A percentile compares a stretch with the other conserved stretches of the same genome.
Conservation (phyloP, 2,329 filamentous ascomycete genomes). For the Penicillium sclerotiorum region DNA sequence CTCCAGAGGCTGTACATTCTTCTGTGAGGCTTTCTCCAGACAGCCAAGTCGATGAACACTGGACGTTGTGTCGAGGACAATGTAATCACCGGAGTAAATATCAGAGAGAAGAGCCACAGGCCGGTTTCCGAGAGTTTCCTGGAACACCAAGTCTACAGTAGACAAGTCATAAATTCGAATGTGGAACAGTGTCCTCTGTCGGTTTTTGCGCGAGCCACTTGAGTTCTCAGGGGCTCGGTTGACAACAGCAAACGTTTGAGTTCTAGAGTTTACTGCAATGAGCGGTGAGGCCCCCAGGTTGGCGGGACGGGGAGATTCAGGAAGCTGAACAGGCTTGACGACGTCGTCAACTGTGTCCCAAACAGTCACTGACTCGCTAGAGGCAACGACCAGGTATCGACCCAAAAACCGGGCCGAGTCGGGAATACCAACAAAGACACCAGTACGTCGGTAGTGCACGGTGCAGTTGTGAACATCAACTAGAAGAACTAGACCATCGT, state of each 20-base stretch:
- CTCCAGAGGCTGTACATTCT: slow-evolving; percentile 26
- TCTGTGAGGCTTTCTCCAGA: slow-evolving; percentile 26
- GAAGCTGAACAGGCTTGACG: slow-evolving; percentile 66
- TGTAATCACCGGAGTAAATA: slow-evolving; percentile 68
- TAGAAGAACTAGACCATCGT: slow-evolving; percentile 69
- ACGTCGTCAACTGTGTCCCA: slow-evolving; percentile 84
- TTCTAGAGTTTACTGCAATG: slow-evolving; percentile 70
- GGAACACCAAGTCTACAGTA: slow-evolving; percentile 60
- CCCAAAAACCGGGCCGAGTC: slow-evolving; percentile 72
- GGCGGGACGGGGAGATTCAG: slow-evolving; percentile 39
- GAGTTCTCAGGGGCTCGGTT: slow-evolving; percentile 24
- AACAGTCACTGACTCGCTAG: slow-evolving; percentile 67
- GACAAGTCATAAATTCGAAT: slow-evolving; percentile 69
- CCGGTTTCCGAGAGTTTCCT: slow-evolving; percentile 56
- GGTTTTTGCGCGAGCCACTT: slow-evolving; percentile 45
- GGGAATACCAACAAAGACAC: slow-evolving; percentile 66
- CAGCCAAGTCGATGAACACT: slow-evolving; percentile 60
- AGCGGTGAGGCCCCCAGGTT: slow-evolving; percentile 23
- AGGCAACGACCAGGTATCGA: slow-evolving; percentile 74
- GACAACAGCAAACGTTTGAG: slow-evolving; percentile 67
- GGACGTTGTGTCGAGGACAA: slow-evolving; percentile 74
- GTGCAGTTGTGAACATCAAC: slow-evolving; percentile 72
- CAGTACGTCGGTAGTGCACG: slow-evolving; percentile 67
- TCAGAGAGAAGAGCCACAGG: slow-evolving; percentile 70
- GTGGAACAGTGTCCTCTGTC: slow-evolving; percentile 46